phyloP scores from a whole-genome alignment of 1,284 basidiomycete species.

The Psilocybe mexicana region DNA sequence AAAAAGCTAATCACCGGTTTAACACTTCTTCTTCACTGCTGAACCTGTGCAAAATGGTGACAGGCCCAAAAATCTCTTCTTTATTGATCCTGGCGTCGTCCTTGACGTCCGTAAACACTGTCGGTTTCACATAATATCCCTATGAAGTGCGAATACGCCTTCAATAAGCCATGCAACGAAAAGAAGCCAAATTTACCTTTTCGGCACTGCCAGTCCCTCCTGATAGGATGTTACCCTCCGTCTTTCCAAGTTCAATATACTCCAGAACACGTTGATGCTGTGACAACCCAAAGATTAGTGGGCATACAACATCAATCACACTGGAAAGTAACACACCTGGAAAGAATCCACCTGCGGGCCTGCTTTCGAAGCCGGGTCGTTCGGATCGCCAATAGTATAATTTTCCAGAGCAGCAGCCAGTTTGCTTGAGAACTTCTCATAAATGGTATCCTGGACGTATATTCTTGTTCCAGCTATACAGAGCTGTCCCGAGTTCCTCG shows the following conservation, averaged over 20 bases:
- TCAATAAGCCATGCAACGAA: background rate
- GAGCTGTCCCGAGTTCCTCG: conserved; percentile 50
- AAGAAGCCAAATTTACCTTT: conserved; percentile 39
- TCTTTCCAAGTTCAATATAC: conserved; percentile 84
- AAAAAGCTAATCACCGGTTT: background rate
- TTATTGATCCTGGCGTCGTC: conserved; percentile 80
- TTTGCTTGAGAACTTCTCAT: conserved; percentile 67
- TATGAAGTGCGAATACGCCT: conserved; percentile 46
- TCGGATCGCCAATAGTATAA: conserved; percentile 73
- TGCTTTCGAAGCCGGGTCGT: conserved; percentile 66
- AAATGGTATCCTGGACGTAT: conserved; percentile 79
- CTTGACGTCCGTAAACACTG: conserved; percentile 78
- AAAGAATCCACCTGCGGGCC: conserved; percentile 82
- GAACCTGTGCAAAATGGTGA: conserved; percentile 72
- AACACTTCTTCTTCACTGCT: conserved; percentile 63
- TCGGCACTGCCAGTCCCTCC: conserved; percentile 54
- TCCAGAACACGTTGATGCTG: conserved; percentile 32
- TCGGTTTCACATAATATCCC: conserved; percentile 77
- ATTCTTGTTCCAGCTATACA: conserved; percentile 84
- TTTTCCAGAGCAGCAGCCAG: conserved; percentile 52
- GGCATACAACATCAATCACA: background rate
- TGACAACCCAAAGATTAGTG: background rate
- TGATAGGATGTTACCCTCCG: conserved; percentile 70
- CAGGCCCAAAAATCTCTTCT: conserved; percentile 91
- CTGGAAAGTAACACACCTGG: conserved; percentile 45